Percentiles rank a stretch among this genome's conserved stretches.
phyloP scores from a whole-genome alignment of 257 asterid species.

The Nicotiana otophora region DNA sequence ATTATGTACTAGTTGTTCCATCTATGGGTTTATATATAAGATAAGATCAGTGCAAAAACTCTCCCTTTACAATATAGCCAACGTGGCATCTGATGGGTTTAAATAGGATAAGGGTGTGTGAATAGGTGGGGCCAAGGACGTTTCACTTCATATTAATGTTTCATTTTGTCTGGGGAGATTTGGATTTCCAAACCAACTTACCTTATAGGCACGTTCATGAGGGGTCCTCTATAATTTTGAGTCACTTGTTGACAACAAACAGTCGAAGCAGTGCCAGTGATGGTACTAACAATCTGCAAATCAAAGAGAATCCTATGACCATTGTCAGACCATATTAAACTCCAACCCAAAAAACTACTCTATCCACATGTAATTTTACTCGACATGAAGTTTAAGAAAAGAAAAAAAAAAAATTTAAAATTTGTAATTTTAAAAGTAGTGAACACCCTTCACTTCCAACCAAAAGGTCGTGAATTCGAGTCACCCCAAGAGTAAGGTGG shows the following conservation, averaged over 20 bases:
- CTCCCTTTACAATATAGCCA: too few species aligned
- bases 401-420: too few species aligned
- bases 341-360: background rate
- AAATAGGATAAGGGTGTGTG: background rate
- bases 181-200: background rate
- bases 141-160: background rate
- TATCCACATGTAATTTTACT: too few species aligned
- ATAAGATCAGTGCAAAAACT: too few species aligned
- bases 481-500: too few species aligned
- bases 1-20: too few species aligned
- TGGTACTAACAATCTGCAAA: background rate
- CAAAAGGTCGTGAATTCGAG: too few species aligned
- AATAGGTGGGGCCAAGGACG: background rate
- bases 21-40: too few species aligned
- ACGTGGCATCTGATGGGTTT: too few species aligned
- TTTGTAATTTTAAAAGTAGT: too few species aligned
- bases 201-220: background rate
- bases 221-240: constrained; percentile 1
- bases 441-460: too few species aligned
- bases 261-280: constrained; percentile 6
- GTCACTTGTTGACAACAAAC: background rate
- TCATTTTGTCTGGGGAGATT: background rate
- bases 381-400: background rate
- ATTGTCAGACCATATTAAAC: background rate
- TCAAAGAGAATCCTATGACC: constrained; percentile 3